These are phyloP conservation scores for Nidularia pulvinata DNA, from an alignment of 768 basidiomycete species.

Conservation along the genomic window DNA sequence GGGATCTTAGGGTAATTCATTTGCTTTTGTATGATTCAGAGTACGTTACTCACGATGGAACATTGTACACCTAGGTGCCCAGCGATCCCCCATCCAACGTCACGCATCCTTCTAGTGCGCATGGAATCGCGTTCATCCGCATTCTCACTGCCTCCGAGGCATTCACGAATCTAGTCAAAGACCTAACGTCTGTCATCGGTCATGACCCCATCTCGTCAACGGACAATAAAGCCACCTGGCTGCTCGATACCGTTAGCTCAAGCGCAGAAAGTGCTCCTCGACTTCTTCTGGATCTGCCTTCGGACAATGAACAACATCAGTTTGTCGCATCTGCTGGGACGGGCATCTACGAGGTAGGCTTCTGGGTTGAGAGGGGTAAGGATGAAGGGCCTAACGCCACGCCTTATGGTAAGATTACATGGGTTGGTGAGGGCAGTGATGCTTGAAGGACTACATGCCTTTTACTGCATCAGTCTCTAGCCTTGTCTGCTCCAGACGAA, in stretches of 20 bases:
- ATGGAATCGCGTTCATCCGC: conserved; percentile 48
- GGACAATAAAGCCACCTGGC: conserved; percentile 32
- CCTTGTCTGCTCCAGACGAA: too few relatives aligned
- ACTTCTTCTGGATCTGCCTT: conserved; percentile 34
- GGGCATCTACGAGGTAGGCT: conserved; percentile 55
- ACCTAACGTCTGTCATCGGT: conserved; percentile 51
- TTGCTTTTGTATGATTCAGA: too few relatives aligned
- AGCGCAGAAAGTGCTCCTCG: conserved; percentile 5
- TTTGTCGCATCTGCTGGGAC: conserved; percentile 23
- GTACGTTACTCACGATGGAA: neutral
- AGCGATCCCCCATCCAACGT: conserved; percentile 41
- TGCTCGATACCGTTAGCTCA: conserved; percentile 30
- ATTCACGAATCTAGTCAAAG: conserved; percentile 25
- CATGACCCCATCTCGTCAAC: conserved; percentile 24
- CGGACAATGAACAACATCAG: conserved; percentile 26
- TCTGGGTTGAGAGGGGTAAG: conserved; percentile 31
- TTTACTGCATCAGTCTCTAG: neutral
- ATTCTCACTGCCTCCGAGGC: conserved; percentile 29
- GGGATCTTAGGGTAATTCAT: conserved; percentile 50
- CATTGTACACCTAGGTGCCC: conserved; percentile 39
- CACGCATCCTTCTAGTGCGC: conserved; percentile 47
- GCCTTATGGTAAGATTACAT: conserved; percentile 52
- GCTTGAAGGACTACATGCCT: neutral
- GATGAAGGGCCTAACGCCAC: conserved; percentile 31
- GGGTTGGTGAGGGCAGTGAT: conserved; percentile 19